These are phyloP conservation scores for Starmerella scarabaei DNA, from an alignment of 805 yeast species.

Conservation along the genomic window DNA sequence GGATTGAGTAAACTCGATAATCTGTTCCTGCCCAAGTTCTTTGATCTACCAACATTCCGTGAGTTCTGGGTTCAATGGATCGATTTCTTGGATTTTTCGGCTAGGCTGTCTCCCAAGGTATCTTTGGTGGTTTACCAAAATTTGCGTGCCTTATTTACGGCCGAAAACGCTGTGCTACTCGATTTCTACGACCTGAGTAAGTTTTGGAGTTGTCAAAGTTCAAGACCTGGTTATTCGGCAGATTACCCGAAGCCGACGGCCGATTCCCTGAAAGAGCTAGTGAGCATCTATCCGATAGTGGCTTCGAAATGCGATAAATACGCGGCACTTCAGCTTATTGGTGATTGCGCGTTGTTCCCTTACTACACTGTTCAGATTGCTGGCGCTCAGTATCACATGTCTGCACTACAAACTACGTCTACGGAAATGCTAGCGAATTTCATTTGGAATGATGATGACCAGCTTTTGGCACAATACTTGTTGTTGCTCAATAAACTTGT, in stretches of 20 bases:
- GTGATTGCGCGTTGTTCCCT: slow-evolving; percentile 17
- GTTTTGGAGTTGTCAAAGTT: slow-evolving; percentile 33
- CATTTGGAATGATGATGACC: slow-evolving; percentile 14
- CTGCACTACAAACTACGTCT: slow-evolving; percentile 52
- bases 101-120: slow-evolving; percentile 37
- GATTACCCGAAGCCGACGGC: slow-evolving; percentile 38
- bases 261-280: slow-evolving; percentile 36
- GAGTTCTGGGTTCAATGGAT: slow-evolving; percentile 48
- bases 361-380: slow-evolving; percentile 6
- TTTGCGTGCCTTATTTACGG: slow-evolving; percentile 36
- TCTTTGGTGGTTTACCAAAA: slow-evolving; percentile 46
- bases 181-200: slow-evolving; percentile 21
- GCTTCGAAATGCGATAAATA: not conserved
- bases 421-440: slow-evolving; percentile 34
- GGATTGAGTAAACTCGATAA: slow-evolving; percentile 55
- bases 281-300: slow-evolving; percentile 10
- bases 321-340: slow-evolving; percentile 7
- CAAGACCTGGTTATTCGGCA: slow-evolving; percentile 27
- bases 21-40: slow-evolving; percentile 34
- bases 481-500: slow-evolving; percentile 9
- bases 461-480: slow-evolving; percentile 8
- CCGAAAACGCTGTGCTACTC: slow-evolving; percentile 17
- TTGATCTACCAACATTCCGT: slow-evolving; percentile 22
- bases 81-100: slow-evolving; percentile 34
- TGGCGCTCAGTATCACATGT: slow-evolving; percentile 36